A percentile compares a stretch with the other conserved stretches of the same genome.
Conservation (phyloP, 306 rosid species). For the Rubus parviflorus region DNA sequence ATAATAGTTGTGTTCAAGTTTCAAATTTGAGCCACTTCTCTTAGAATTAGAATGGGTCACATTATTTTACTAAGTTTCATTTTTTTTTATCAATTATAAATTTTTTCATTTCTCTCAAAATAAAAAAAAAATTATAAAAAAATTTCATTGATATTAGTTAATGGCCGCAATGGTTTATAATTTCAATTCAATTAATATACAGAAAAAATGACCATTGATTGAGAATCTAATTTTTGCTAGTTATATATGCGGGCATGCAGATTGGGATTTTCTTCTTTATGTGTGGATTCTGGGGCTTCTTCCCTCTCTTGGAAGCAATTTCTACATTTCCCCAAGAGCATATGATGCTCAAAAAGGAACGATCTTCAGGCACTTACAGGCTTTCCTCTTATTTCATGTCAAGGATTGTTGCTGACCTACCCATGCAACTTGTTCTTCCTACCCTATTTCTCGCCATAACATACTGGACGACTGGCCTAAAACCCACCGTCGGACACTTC, state of each 20-base stretch:
- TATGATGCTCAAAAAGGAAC: conserved; percentile 56
- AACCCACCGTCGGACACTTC: conserved; percentile 26
- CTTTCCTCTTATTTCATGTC: conserved; percentile 71
- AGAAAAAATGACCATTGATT: neutral
- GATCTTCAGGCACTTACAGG: conserved; percentile 67
- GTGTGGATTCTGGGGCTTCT: conserved; percentile 54
- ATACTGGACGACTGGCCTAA: conserved; percentile 60
- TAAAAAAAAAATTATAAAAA: no score
- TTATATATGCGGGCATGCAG: conserved; percentile 31
- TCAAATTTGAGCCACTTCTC: neutral
- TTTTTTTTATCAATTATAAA: no score
- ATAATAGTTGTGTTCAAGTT: neutral
- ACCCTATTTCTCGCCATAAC: conserved; percentile 44
- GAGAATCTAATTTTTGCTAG: neutral
- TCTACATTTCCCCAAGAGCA: conserved; percentile 65
- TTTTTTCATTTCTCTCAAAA: no score
- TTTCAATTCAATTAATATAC: neutral
- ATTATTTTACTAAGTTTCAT: no score
- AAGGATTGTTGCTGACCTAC: conserved; percentile 49
- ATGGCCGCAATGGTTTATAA: neutral
- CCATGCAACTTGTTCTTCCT: conserved; percentile 66
- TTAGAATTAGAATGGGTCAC: neutral
- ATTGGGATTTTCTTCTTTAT: conserved; percentile 51
- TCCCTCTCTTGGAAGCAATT: conserved; percentile 55
- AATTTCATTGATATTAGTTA: neutral